Evolutionary conservation across 2,329 filamentous ascomycete genomes (phyloP), one percentile per base, ranked within the genome.

Genomic region (Nemania diffusa): DNA sequence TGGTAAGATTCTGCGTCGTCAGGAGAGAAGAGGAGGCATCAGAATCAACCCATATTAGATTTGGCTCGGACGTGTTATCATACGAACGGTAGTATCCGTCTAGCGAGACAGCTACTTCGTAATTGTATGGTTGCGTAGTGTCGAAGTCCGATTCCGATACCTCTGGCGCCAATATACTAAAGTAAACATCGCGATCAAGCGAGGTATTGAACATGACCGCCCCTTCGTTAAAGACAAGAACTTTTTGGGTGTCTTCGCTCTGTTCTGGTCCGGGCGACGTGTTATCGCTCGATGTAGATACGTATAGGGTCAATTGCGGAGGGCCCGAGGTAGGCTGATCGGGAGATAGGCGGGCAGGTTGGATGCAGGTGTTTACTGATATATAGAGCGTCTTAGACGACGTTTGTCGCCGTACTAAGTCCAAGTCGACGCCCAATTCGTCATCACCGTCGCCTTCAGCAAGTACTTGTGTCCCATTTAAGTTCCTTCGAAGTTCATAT

Each of bases 301-400:
- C 83, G 74, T 91, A 97, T 9, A 98, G 81, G 13, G 87, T 87
- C 57, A 98, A 85, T 74, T 97, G 94, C 1, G 92, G 91, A 13
- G 92, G 87, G 15, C 80, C 78, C 58, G 80, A 73, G 2, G 75
- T 74, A 0, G 80, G 82, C 26, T 82, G 81, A 11, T 82, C 80
- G 1, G 82, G 81, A 8, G 80, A 81, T 46, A 86, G 87, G 46
- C 84, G 82, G 22, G 80, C 77, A 13, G 95, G 96, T 73, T 97
- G 93, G 27, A 88, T 79, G 79, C 96, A 99, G 0, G 92, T 94
- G 72, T 94, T 98, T 50, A 94, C 89, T 1, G 94, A 94, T 61
- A 99, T 85, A 78, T 91, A 97, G 2, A 98, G 83, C 1, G 81
- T 87, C 48, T 79, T 83, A 17, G 79, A 78, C 26, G 79, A 69